A percentile compares a stretch with the other conserved stretches of the same genome.
These are phyloP conservation scores for Grosmannia huntii DNA, from an alignment of 2,329 filamentous ascomycete genomes.

Conservation along the genomic window DNA sequence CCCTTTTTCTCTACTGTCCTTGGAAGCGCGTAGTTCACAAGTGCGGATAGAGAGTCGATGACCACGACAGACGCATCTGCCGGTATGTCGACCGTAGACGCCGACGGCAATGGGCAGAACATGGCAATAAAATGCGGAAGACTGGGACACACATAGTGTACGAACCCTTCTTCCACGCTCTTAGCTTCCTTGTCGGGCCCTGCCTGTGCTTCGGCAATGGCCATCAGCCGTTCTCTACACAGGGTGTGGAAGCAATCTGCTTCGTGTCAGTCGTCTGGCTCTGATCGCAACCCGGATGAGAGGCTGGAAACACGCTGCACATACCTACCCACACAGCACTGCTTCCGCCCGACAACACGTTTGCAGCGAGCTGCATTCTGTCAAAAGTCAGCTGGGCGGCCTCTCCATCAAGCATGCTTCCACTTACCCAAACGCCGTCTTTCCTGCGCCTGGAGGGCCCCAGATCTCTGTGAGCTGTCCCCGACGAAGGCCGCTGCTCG, in stretches of 20 bases:
- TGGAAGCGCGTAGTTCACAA: constrained; percentile 68
- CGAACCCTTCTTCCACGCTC: constrained; percentile 22
- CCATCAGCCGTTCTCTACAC: constrained; percentile 22
- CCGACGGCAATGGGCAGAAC: constrained; percentile 52
- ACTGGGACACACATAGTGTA: constrained; percentile 40
- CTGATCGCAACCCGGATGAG: not conserved
- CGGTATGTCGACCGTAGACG: constrained; percentile 50
- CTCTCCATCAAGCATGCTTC: not conserved
- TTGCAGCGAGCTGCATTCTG: constrained; percentile 45
- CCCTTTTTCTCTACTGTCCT: constrained; percentile 25
- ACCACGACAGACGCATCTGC: constrained; percentile 54
- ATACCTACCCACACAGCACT: constrained; percentile 74
- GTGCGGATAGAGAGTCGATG: constrained; percentile 63
- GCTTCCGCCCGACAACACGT: constrained; percentile 45
- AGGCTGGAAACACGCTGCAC: constrained; percentile 18
- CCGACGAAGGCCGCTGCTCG: constrained; percentile 48
- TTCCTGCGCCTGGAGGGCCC: constrained; percentile 76
- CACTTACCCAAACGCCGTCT: constrained; percentile 67
- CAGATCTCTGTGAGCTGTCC: constrained; percentile 79
- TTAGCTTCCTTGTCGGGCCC: constrained; percentile 8
- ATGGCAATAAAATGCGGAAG: constrained; percentile 66
- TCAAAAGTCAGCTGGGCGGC: not conserved
- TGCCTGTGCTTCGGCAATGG: constrained; percentile 12
- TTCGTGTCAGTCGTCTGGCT: not conserved
- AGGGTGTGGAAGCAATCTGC: constrained; percentile 36